Evolutionary conservation across 1,139 yeast species (phyloP).

Genomic region (Lodderomyces parapsilosis): DNA sequence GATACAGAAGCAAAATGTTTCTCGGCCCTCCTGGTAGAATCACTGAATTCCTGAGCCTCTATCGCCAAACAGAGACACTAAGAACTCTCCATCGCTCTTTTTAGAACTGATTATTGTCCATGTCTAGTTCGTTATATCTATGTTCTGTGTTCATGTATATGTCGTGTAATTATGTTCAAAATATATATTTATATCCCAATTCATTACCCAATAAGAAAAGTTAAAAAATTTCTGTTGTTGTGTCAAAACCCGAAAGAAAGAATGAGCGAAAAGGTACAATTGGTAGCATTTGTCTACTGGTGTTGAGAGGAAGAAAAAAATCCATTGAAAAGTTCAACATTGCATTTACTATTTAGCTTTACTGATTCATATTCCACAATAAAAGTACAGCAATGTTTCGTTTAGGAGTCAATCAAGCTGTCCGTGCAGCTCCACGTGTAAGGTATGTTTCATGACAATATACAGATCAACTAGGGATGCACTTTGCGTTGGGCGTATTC

Average conservation of each 20-base stretch:
- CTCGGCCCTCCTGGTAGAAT: too few species aligned
- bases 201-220: constrained; percentile 10
- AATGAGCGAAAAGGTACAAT: background rate
- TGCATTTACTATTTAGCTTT: background rate
- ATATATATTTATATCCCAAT: background rate
- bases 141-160: background rate
- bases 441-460: constrained; percentile 46
- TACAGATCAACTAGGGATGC: background rate
- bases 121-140: too few species aligned
- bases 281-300: background rate
- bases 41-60: too few species aligned
- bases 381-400: constrained; percentile 50
- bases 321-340: constrained; percentile 2
- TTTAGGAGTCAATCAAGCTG: constrained; percentile 61
- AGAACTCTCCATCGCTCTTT: too few species aligned
- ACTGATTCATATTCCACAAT: constrained; percentile 2
- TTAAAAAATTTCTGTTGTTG: background rate
- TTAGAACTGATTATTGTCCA: too few species aligned
- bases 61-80: too few species aligned
- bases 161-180: constrained; percentile 1
- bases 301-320: constrained; percentile 4
- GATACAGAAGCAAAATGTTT: too few species aligned
- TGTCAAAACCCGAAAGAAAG: background rate
- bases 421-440: constrained; percentile 53
- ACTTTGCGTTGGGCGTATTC: too few species aligned